Conservation (phyloP, 257 asterid species). For the Solanum megistacrolobum region DNA sequence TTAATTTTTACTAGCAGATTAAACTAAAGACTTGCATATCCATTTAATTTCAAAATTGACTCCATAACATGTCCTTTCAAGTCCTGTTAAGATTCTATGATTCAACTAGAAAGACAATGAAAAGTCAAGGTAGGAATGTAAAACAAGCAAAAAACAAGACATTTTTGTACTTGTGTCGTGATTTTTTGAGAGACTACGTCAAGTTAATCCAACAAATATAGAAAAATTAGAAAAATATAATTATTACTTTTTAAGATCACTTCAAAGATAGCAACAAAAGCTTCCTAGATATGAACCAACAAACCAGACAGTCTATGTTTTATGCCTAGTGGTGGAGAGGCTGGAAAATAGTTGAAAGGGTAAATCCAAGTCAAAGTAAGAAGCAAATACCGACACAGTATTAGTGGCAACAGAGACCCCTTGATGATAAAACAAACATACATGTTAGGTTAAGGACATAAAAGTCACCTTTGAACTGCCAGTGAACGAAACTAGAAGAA, state of each 20-base stretch:
- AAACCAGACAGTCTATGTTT: background rate
- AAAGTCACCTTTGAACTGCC: slow-evolving; percentile 80
- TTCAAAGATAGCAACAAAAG: background rate
- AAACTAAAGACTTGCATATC: background rate
- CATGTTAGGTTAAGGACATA: background rate
- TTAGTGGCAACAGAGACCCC: background rate
- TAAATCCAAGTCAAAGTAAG: background rate
- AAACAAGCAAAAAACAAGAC: background rate
- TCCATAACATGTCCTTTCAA: background rate
- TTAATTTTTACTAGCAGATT: background rate
- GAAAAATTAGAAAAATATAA: background rate
- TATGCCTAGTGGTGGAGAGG: background rate
- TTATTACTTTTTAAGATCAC: background rate
- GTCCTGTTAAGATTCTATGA: background rate
- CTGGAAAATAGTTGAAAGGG: background rate
- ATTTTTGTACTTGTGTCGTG: background rate
- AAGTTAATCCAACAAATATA: background rate
- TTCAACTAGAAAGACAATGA: background rate
- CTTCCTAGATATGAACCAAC: background rate
- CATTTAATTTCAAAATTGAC: background rate
- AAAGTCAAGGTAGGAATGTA: background rate
- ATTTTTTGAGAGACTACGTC: background rate
- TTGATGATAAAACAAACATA: background rate
- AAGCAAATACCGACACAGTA: background rate
- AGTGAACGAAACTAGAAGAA: slow-evolving; percentile 84